These are phyloP conservation scores for Dispira parvispora DNA, from an alignment of 192 early-diverging fungal species.

Conservation along the genomic window DNA sequence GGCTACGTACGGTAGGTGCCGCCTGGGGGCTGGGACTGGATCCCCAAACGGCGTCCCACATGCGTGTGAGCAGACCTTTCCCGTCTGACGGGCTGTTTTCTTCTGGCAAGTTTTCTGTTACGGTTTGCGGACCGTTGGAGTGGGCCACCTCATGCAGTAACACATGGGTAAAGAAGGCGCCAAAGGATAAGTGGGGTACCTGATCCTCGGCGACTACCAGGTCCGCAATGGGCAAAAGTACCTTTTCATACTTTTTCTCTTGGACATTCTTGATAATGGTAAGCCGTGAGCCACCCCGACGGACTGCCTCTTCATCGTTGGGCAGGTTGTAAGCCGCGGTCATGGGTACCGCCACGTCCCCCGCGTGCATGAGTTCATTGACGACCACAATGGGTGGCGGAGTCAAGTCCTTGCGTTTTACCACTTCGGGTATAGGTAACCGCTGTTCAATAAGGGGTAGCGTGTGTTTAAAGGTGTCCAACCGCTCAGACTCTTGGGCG, in stretches of 20 bases:
- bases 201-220: slow-evolving; percentile 32
- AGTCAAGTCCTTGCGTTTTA: slow-evolving; percentile 40
- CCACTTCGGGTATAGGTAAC: slow-evolving; percentile 44
- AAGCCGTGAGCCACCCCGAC: slow-evolving; percentile 44
- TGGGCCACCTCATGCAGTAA: slow-evolving; percentile 57
- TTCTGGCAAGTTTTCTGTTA: slow-evolving; percentile 12
- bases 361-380: slow-evolving; percentile 53
- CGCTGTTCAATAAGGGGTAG: slow-evolving; percentile 47
- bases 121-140: slow-evolving; percentile 47
- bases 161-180: slow-evolving; percentile 55
- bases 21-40: background rate
- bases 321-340: slow-evolving; percentile 63
- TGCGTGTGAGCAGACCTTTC: background rate
- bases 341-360: slow-evolving; percentile 57
- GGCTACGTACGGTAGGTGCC: slow-evolving; percentile 43
- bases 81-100: too few species aligned
- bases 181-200: slow-evolving; percentile 34
- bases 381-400: slow-evolving; percentile 56
- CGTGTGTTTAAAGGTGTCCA: slow-evolving; percentile 46
- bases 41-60: background rate
- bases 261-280: slow-evolving; percentile 66
- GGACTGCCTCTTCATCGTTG: slow-evolving; percentile 59
- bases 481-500: slow-evolving; percentile 28
- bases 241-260: slow-evolving; percentile 45
- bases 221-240: slow-evolving; percentile 42